Base-by-base conservation (phyloP, 2,329 filamentous ascomycete species). In the Aspergillus tanneri region DNA sequence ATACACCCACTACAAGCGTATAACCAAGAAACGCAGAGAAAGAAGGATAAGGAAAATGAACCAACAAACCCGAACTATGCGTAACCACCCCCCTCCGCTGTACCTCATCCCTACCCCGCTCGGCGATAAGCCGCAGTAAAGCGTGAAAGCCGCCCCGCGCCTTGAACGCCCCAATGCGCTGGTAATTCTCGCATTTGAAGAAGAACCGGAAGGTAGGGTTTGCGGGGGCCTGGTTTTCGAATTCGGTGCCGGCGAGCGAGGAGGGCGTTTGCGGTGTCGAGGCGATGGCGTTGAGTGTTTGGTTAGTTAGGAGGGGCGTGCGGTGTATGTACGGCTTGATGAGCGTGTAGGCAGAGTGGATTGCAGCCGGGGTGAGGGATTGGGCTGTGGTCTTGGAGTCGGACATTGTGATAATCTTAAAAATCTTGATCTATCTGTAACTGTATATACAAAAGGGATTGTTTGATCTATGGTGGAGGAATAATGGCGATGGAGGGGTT, bases 111-210 rank as follows among this genome's bases (percentile, higher is more conserved):
- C 81, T 81, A 1, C 81, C 84, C 4, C 78, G 72, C 59, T 84
- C 80, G 54, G 67, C 69, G 64, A 86, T 83, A 63, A 96, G 71
- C 47, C 87, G 72, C 61, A 84, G 79, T 28, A 96, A 66, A 0
- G 91, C 90, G 69, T 96, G 89, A 60, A 96, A 96, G 0, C 91
- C 92, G 4, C 92, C 93, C 5, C 92, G 78, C 12, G 84, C 87
- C 73, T 97, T 97, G 77, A 97, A 97, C 1, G 92, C 92, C 43
- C 92, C 93, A 46, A 95, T 84, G 46, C 84, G 83, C 75, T 97
- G 93, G 49, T 89, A 76, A 69, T 96, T 96, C 76, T 97, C 92
- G 70, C 90, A 95, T 75, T 97, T 97, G 81, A 97, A 95, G 76
- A 88, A 93, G 43, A 97, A 77, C 10, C 83, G 77, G 30, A 96